Percentiles rank a stretch among this genome's conserved stretches.
Conservation (phyloP, 345 rosid genomes). For the Garcia nutans region DNA sequence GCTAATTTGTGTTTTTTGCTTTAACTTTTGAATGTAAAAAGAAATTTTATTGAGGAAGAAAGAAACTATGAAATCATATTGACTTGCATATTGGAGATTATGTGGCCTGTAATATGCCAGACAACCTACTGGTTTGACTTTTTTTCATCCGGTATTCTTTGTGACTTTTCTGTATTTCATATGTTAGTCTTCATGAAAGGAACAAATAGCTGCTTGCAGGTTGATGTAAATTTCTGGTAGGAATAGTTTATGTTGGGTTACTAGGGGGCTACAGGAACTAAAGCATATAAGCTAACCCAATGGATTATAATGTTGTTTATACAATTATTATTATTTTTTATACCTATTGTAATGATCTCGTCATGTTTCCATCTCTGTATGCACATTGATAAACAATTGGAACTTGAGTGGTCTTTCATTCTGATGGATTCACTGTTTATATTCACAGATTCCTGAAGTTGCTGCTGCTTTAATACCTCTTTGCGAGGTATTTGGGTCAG, state of each 20-base stretch:
- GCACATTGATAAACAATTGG: neutral
- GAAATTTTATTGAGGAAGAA: neutral
- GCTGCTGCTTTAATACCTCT: conserved; percentile 67
- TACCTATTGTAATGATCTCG: neutral
- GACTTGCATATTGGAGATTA: conserved; percentile 1
- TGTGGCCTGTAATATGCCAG: neutral
- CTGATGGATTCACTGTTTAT: conserved; percentile 16
- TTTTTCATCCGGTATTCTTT: conserved; percentile 12
- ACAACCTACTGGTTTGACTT: neutral
- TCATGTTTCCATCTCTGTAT: neutral
- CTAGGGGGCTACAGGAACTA: neutral
- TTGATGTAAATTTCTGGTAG: neutral
- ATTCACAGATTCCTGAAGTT: conserved; percentile 61
- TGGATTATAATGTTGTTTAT: neutral
- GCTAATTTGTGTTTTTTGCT: neutral
- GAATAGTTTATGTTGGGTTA: neutral
- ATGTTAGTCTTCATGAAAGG: neutral
- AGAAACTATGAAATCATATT: neutral
- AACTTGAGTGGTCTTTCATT: conserved; percentile 14
- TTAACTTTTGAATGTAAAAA: neutral
- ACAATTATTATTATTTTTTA: too few species aligned
- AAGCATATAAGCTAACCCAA: neutral
- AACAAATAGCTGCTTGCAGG: conserved; percentile 3
- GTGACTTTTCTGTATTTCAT: neutral
- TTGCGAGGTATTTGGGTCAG: conserved; percentile 65